A percentile compares a stretch with the other conserved stretches of the same genome.
These are phyloP conservation scores for Leccinum variabile DNA, from an alignment of 1,284 basidiomycete genomes.

Conservation along the genomic window DNA sequence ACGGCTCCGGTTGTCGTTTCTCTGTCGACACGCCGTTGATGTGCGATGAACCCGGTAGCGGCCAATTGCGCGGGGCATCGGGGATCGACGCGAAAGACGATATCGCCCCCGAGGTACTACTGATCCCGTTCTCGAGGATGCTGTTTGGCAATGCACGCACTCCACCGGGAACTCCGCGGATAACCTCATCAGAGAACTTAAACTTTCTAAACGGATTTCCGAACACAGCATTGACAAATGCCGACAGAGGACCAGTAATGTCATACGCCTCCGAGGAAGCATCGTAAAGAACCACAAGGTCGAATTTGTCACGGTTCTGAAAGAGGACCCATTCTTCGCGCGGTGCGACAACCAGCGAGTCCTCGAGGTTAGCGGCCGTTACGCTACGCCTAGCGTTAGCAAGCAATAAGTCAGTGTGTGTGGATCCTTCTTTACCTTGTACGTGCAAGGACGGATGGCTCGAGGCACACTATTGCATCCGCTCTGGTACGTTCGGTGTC, in stretches of 20 bases:
- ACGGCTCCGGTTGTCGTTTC: slow-evolving; percentile 20
- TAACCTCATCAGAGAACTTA: slow-evolving; percentile 55
- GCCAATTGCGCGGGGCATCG: slow-evolving; percentile 24
- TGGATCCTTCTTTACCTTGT: slow-evolving; percentile 48
- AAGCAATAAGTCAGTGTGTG: neutral
- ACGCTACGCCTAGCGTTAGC: slow-evolving; percentile 49
- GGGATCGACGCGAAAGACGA: slow-evolving; percentile 24
- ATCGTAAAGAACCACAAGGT: slow-evolving; percentile 91
- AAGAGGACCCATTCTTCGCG: slow-evolving; percentile 73
- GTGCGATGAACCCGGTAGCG: slow-evolving; percentile 10
- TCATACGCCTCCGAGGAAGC: slow-evolving; percentile 62
- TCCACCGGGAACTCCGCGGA: slow-evolving; percentile 30
- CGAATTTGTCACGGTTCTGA: slow-evolving; percentile 80
- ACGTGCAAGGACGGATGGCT: slow-evolving; percentile 74
- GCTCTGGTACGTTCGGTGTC: slow-evolving; percentile 71
- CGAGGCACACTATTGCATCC: slow-evolving; percentile 80
- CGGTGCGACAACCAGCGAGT: slow-evolving; percentile 73
- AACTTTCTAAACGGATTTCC: slow-evolving; percentile 72
- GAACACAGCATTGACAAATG: slow-evolving; percentile 69
- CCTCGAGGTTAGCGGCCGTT: slow-evolving; percentile 68
- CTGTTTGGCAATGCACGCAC: slow-evolving; percentile 22
- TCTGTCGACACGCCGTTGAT: slow-evolving; percentile 21
- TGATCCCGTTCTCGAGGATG: slow-evolving; percentile 30
- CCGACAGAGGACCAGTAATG: slow-evolving; percentile 51
- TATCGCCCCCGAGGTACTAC: slow-evolving; percentile 30